Evolutionary conservation across 192 early-diverging fungal genomes (phyloP), one percentile per base, ranked within the genome.

Genomic region (Paraglomus brasilianum): DNA sequence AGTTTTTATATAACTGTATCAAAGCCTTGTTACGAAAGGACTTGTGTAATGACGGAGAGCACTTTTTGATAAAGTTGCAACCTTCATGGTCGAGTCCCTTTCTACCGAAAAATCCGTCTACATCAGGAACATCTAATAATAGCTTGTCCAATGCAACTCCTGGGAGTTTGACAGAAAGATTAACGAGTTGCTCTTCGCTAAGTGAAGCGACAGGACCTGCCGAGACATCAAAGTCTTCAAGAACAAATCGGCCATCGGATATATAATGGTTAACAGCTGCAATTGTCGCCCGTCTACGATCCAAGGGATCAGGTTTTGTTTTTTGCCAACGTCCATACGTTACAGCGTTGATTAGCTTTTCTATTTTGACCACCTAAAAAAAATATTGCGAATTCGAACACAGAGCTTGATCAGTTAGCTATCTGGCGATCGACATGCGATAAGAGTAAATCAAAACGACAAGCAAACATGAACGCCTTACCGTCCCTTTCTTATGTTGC

Each of bases 271-370:
- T 17, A 4, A 56, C 6, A 10, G 53, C 36, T 10, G 11, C 36
- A 10, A 56, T 56, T 22, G 21, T 10, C 36, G 17, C 53, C 6
- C 36, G 11, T 4, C 21, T 17, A 10, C 53, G 53, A 56, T 30
- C 21, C 11, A 11, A 17, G 1, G 21, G 19, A 56, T 56, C 21
- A 24, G 53, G 53, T 19, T 30, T 56, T 19, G 53, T 56, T 22
- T 56, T 56, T 11, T 10, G 15, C 53, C 53, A 56, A 56, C 53
- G 53, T 30, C 53, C 21, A 21, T 56, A 56, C 6, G 17, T 17
- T 30, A 56, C 15, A 10, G 21, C 11, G 36, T 56, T 56, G 11
- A 56, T 11, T 30, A 56, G 6, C 36, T 56, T 56, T 19, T 11
- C 11, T 56, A 56, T 19, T 56, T 56, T 22, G 4, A 56, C 36